Conservation (phyloP, 2,329 filamentous ascomycete species). For the Alternaria triticimaculans region DNA sequence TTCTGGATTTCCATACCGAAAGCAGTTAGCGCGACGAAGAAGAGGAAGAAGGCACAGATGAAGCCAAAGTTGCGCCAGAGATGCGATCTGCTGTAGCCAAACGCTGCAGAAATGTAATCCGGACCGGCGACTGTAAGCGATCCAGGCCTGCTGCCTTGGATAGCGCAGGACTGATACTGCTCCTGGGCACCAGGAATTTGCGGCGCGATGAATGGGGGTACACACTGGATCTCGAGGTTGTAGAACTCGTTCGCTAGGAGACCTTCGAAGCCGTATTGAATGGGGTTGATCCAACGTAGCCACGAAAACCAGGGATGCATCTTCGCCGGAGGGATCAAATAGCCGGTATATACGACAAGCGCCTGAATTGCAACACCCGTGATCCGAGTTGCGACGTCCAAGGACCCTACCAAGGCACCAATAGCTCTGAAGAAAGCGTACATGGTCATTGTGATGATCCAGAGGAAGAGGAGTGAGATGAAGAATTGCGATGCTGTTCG, state of each 20-base stretch:
- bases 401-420: conserved; percentile 43
- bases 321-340: conserved; percentile 48
- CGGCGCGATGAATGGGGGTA: conserved; percentile 63
- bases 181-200: conserved; percentile 53
- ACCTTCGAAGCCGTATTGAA: conserved; percentile 73
- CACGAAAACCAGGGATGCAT: conserved; percentile 52
- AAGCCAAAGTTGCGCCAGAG: conserved; percentile 67
- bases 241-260: conserved; percentile 76
- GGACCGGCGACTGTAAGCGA: conserved; percentile 60
- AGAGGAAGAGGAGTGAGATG: conserved; percentile 67
- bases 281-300: conserved; percentile 58
- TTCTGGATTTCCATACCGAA: conserved; percentile 59
- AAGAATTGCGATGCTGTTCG: conserved; percentile 68
- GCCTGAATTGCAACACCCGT: conserved; percentile 52
- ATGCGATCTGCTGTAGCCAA: conserved; percentile 62
- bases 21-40: conserved; percentile 56
- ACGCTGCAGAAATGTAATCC: conserved; percentile 63
- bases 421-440: conserved; percentile 51
- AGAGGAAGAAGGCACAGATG: conserved; percentile 58
- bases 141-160: conserved; percentile 64
- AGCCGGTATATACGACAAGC: conserved; percentile 50
- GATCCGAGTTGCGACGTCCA: conserved; percentile 49
- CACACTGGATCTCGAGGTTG: conserved; percentile 61
- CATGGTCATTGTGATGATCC: conserved; percentile 59
- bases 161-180: conserved; percentile 65